Base-by-base conservation (phyloP, 495 filamentous ascomycete genomes). In the Penicillium paradoxum region DNA sequence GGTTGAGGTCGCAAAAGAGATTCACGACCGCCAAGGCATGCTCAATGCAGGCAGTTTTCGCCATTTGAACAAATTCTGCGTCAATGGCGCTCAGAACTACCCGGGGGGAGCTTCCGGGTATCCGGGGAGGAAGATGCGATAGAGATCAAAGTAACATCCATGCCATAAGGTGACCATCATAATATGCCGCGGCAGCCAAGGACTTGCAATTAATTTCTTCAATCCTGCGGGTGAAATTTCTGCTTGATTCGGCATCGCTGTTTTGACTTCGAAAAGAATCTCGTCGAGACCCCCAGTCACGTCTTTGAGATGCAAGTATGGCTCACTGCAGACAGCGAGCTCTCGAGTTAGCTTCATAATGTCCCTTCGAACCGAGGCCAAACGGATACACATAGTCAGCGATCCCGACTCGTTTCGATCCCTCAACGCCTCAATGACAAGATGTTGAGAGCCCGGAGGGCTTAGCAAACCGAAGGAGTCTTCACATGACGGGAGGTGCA, bases 91-190 rank as follows among this genome's bases (percentile, higher is more conserved):
- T 15, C n/a, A 45, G 27, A 19, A 64, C 55, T 4, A 58, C 36
- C 5, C n/a, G 32, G 0, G 61, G 58, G 57, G 57, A 2, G 55
- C 51, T n/a, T 51, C 54, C 2, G 52, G 45, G 40, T 60, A 57
- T 6, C 47, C 33, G 8, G 61, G 51, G 9, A 64, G 51, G 34
- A 64, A 64, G 5, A 64, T 42, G 2, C 61, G 51, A 32, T 55
- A 58, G 8, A 64, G 43, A 40, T 64, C 57, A 33, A 58, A 64
- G 21, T 64, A 52, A 0, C 49, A 52, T 17, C 60, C 55, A 11
- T 60, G 57, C 61, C 61, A 64, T 15, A 45, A 51, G 9, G 56
- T 38, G 0, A 55, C 51, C 3, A 54, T 47, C 17, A 55, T 49
- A 4, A 56, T 53, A 27, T 43, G 45, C 11, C 57, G 53, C 8